These are phyloP conservation scores for Nitzschia putrida DNA, from an alignment of 108 stramenopile genomes.

Conservation along the genomic window DNA sequence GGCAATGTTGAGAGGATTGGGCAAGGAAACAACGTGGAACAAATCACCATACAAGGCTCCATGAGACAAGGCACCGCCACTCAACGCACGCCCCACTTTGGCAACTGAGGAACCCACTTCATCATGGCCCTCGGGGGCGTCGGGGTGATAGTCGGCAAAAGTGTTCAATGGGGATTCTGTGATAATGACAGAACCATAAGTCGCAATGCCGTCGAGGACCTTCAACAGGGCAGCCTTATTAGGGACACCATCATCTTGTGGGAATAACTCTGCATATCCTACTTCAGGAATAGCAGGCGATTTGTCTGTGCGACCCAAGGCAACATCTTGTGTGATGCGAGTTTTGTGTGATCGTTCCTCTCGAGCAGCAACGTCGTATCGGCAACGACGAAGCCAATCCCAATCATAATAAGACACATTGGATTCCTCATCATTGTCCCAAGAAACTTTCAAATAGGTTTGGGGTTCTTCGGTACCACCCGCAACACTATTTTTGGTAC, in stretches of 20 bases:
- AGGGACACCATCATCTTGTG: conserved; percentile 16
- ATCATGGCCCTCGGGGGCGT: conserved; percentile 1
- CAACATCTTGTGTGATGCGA: conserved; percentile 23
- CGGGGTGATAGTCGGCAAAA: background rate
- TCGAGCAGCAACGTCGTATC: conserved; percentile 14
- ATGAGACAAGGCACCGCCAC: conserved; percentile 69
- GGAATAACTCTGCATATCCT: conserved; percentile 46
- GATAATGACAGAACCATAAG: conserved; percentile 66
- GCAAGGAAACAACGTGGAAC: conserved; percentile 64
- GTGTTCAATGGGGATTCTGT: conserved; percentile 35
- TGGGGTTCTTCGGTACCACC: background rate
- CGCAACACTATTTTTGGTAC: background rate
- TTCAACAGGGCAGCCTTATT: conserved; percentile 23
- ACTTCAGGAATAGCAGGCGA: conserved; percentile 26
- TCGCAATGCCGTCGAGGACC: conserved; percentile 46
- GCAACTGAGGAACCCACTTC: conserved; percentile 43
- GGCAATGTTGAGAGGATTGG: conserved; percentile 68
- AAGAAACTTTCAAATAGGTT: conserved; percentile 37
- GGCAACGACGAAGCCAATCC: conserved; percentile 43
- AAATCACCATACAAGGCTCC: conserved; percentile 78
- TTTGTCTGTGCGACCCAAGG: conserved; percentile 13
- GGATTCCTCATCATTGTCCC: conserved; percentile 41
- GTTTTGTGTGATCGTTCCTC: conserved; percentile 16
- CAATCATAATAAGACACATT: conserved; percentile 38
- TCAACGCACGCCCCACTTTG: conserved; percentile 51